Evolutionary conservation across 306 rosid species (phyloP).

Genomic region (Rubus parviflorus): DNA sequence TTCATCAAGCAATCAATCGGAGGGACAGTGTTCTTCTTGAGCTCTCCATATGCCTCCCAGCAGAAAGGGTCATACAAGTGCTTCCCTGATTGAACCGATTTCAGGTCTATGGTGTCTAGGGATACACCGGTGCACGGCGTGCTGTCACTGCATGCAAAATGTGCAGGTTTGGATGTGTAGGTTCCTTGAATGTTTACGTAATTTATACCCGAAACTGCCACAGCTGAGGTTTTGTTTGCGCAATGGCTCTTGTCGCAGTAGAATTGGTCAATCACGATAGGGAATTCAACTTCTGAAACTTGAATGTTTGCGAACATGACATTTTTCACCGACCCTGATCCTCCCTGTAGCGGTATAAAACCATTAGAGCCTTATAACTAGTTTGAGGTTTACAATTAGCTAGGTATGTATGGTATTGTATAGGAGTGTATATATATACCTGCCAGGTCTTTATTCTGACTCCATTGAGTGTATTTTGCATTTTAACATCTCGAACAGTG

Average conservation of each 20-base stretch:
- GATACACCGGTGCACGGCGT: slow-evolving; percentile 68
- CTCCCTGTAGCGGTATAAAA: slow-evolving; percentile 53
- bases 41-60: slow-evolving; percentile 74
- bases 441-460: slow-evolving; percentile 93
- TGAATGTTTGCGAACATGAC: slow-evolving; percentile 68
- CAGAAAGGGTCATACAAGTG: slow-evolving; percentile 51
- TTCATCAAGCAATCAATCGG: slow-evolving; percentile 51
- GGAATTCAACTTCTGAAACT: slow-evolving; percentile 59
- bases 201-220: slow-evolving; percentile 58
- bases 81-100: slow-evolving; percentile 30
- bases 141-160: slow-evolving; percentile 80
- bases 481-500: slow-evolving; percentile 59
- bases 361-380: slow-evolving; percentile 1
- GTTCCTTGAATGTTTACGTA: slow-evolving; percentile 64
- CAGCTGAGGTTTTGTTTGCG: slow-evolving; percentile 62
- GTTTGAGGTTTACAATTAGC: not conserved
- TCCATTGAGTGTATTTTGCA: slow-evolving; percentile 61
- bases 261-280: slow-evolving; percentile 78
- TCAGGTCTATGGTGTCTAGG: slow-evolving; percentile 53
- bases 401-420: not conserved
- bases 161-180: slow-evolving; percentile 48
- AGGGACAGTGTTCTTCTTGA: slow-evolving; percentile 57
- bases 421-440: slow-evolving; percentile 39
- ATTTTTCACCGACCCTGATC: slow-evolving; percentile 71
- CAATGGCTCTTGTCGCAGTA: slow-evolving; percentile 65